Evolutionary conservation across 1,284 basidiomycete genomes (phyloP).

Genomic region (Irpex rosettiformis): DNA sequence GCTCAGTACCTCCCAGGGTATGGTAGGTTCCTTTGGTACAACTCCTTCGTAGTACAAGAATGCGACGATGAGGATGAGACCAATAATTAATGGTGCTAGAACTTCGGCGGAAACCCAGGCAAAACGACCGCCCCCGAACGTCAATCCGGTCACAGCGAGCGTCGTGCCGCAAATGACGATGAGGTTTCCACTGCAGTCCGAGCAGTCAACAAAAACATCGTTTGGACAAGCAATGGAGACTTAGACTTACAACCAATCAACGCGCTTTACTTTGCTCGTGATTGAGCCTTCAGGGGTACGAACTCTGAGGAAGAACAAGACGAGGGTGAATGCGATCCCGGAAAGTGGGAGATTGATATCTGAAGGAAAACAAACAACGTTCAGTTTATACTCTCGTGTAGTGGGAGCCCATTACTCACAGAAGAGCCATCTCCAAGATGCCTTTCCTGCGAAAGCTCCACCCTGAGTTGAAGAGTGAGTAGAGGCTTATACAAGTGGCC

Average conservation of each 20-base stretch:
- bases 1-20: slow-evolving; percentile 17
- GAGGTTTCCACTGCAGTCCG: slow-evolving; percentile 12
- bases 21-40: slow-evolving; percentile 15
- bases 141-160: slow-evolving; percentile 15
- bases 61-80: slow-evolving; percentile 11
- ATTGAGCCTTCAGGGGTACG: slow-evolving; percentile 12
- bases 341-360: slow-evolving; percentile 36
- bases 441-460: slow-evolving; percentile 19
- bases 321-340: slow-evolving; percentile 31
- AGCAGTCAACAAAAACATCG: background rate
- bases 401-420: slow-evolving; percentile 15
- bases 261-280: slow-evolving; percentile 9
- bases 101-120: slow-evolving; percentile 19
- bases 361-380: slow-evolving; percentile 1
- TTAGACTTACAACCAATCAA: slow-evolving; percentile 18
- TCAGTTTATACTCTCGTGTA: background rate
- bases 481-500: background rate
- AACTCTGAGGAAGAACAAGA: slow-evolving; percentile 16
- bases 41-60: slow-evolving; percentile 17
- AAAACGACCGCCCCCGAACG: slow-evolving; percentile 18
- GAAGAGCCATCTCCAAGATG: slow-evolving; percentile 28
- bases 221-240: background rate
- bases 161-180: slow-evolving; percentile 16
- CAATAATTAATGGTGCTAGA: slow-evolving; percentile 17
- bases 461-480: slow-evolving; percentile 13